These are phyloP conservation scores for Cladosporium halotolerans DNA, from an alignment of 2,329 filamentous ascomycete species.

Conservation along the genomic window DNA sequence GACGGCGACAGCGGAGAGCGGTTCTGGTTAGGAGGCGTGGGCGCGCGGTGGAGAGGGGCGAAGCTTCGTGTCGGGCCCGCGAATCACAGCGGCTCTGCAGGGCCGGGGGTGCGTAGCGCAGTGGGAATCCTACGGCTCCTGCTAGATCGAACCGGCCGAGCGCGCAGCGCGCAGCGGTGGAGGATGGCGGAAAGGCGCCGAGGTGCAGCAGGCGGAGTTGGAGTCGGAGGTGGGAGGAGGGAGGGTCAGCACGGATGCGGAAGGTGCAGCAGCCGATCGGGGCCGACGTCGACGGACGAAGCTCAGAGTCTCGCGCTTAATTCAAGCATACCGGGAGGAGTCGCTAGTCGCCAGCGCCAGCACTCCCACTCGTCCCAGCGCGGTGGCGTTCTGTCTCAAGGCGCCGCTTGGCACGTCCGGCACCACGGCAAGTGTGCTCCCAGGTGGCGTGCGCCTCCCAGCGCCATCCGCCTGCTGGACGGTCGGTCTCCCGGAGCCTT, in stretches of 20 bases:
- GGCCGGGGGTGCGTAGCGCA: not conserved
- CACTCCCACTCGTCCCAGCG: not conserved
- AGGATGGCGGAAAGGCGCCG: not conserved
- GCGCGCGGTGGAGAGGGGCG: not conserved
- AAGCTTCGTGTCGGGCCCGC: not conserved
- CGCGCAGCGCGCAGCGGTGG: not conserved
- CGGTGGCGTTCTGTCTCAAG: not conserved
- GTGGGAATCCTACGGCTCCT: constrained; percentile 9
- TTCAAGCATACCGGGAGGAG: constrained; percentile 4
- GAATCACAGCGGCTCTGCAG: constrained; percentile 8
- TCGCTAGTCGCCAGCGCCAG: too few relatives aligned
- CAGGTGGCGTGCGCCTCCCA: constrained; percentile 9
- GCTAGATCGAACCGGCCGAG: constrained; percentile 2
- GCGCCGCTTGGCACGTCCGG: constrained; percentile 1
- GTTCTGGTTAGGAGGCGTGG: not conserved
- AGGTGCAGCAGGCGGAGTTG: not conserved
- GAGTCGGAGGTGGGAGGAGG: not conserved
- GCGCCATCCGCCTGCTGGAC: constrained; percentile 4
- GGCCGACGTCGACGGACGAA: not conserved
- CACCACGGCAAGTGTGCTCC: constrained; percentile 2
- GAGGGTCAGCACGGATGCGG: not conserved
- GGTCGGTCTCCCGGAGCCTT: not conserved
- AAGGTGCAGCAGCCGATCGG: not conserved
- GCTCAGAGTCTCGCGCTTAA: constrained; percentile 1
- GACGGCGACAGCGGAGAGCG: not conserved